A percentile compares a stretch with the other conserved stretches of the same genome.
Evolutionary conservation across 2,329 filamentous ascomycete species (phyloP).

Genomic region (Fusarium drepaniforme): DNA sequence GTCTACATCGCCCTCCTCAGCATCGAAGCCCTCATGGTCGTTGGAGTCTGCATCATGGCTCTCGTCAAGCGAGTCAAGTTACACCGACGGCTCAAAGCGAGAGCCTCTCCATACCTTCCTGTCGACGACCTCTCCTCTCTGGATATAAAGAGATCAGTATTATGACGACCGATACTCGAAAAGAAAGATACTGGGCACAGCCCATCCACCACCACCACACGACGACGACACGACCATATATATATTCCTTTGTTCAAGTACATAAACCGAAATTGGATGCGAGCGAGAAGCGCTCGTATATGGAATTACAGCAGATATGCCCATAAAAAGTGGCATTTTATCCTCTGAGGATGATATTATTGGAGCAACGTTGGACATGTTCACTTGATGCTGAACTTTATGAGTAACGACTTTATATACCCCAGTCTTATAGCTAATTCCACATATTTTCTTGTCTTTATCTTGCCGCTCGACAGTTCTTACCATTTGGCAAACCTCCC

Average conservation of each 20-base stretch:
- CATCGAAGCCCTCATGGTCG: conserved; percentile 59
- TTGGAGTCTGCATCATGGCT: conserved; percentile 52
- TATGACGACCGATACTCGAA: conserved; percentile 15
- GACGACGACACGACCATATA: conserved; percentile 23
- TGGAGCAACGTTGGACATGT: conserved; percentile 15
- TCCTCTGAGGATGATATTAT: conserved; percentile 19
- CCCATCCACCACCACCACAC: neutral
- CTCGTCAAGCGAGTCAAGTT: conserved; percentile 45
- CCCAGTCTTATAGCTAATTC: conserved; percentile 32
- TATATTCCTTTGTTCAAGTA: conserved; percentile 35
- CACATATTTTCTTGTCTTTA: conserved; percentile 2
- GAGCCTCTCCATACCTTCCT: conserved; percentile 16
- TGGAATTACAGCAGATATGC: neutral
- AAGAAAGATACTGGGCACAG: conserved; percentile 2
- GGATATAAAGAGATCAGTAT: conserved; percentile 18
- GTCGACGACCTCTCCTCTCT: conserved; percentile 16
- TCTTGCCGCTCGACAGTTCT: neutral
- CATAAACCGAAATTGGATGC: conserved; percentile 2
- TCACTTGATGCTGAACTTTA: conserved; percentile 29
- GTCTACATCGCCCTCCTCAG: conserved; percentile 62
- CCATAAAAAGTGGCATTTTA: conserved; percentile 14
- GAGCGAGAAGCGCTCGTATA: neutral
- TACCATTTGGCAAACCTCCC: neutral
- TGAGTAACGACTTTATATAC: conserved; percentile 41
- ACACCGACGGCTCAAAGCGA: conserved; percentile 28